A percentile compares a stretch with the other conserved stretches of the same genome.
These are phyloP conservation scores for Penicillium bovifimosum DNA, from an alignment of 495 filamentous ascomycete species.

Conservation along the genomic window DNA sequence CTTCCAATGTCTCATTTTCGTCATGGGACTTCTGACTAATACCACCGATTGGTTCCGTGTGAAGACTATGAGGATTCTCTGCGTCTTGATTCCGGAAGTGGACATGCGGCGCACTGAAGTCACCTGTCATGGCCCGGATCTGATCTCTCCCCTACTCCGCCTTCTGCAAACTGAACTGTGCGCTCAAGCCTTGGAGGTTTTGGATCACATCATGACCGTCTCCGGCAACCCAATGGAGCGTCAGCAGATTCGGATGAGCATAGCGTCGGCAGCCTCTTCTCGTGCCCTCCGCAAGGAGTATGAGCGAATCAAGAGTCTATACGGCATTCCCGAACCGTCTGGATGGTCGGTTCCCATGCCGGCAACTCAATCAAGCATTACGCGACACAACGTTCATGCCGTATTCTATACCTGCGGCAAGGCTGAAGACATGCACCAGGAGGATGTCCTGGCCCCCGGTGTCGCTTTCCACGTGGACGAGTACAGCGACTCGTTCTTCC, in stretches of 20 bases:
- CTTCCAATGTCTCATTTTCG: conserved; percentile 75
- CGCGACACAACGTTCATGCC: conserved; percentile 87
- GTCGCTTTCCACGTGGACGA: conserved; percentile 91
- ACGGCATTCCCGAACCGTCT: conserved; percentile 91
- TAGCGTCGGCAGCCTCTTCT: conserved; percentile 71
- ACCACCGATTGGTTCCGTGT: conserved; percentile 81
- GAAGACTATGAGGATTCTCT: conserved; percentile 85
- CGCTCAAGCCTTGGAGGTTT: conserved; percentile 79
- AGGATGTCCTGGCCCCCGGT: conserved; percentile 68
- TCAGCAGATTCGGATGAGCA: conserved; percentile 94
- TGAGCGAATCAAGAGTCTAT: conserved; percentile 86
- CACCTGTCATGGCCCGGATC: conserved; percentile 83
- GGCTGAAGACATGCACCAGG: conserved; percentile 51
- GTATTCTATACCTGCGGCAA: conserved; percentile 85
- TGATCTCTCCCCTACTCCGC: conserved; percentile 88
- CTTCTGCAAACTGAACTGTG: conserved; percentile 91
- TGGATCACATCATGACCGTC: conserved; percentile 93
- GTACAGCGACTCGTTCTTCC: conserved; percentile 73
- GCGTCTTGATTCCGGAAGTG: conserved; percentile 79
- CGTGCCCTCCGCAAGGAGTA: conserved; percentile 87
- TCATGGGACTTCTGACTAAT: conserved; percentile 90
- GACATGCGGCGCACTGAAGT: conserved; percentile 93
- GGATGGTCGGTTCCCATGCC: conserved; percentile 97
- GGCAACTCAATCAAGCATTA: conserved; percentile 76
- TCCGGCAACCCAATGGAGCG: conserved; percentile 88